A percentile compares a stretch with the other conserved stretches of the same genome.
Conservation (phyloP, 2,329 filamentous ascomycete species). For the Sarocladium brachiariae region DNA sequence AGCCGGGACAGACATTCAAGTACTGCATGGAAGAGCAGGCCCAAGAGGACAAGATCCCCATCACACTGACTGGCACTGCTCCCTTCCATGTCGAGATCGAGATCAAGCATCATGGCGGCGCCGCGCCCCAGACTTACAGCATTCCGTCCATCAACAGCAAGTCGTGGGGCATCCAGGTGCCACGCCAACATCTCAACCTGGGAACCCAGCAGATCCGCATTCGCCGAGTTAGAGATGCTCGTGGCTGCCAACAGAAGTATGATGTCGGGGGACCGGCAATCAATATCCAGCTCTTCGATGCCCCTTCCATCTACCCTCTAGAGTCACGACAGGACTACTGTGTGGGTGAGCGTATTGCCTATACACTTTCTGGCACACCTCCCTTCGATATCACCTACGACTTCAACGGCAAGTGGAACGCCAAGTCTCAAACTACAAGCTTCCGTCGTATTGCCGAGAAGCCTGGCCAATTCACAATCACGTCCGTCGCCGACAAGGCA, state of each 20-base stretch:
- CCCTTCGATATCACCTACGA: conserved; percentile 92
- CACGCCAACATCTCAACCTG: conserved; percentile 74
- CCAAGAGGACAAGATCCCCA: conserved; percentile 80
- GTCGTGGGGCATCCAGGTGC: conserved; percentile 74
- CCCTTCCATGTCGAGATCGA: conserved; percentile 90
- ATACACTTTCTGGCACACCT: conserved; percentile 81
- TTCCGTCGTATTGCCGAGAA: conserved; percentile 93
- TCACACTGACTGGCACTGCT: conserved; percentile 72
- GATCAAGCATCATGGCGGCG: conserved; percentile 82
- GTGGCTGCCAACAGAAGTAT: conserved; percentile 76
- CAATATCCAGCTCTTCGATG: conserved; percentile 86
- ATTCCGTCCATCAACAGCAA: conserved; percentile 73
- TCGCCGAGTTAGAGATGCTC: conserved; percentile 79
- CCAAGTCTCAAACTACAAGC: conserved; percentile 68
- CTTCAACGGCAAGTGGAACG: conserved; percentile 77
- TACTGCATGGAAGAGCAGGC: conserved; percentile 83
- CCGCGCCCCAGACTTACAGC: conserved; percentile 71
- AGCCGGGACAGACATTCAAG: conserved; percentile 88
- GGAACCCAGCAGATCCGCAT: conserved; percentile 88
- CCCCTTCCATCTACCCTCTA: conserved; percentile 81
- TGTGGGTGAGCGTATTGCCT: conserved; percentile 89
- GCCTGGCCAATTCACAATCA: conserved; percentile 83
- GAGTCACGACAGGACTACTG: conserved; percentile 85
- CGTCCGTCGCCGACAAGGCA: conserved; percentile 77
- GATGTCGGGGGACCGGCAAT: conserved; percentile 68